A percentile compares a stretch with the other conserved stretches of the same genome.
Evolutionary conservation across 148 eudicot species (phyloP).

Genomic region (Dysphania ambrosioides): DNA sequence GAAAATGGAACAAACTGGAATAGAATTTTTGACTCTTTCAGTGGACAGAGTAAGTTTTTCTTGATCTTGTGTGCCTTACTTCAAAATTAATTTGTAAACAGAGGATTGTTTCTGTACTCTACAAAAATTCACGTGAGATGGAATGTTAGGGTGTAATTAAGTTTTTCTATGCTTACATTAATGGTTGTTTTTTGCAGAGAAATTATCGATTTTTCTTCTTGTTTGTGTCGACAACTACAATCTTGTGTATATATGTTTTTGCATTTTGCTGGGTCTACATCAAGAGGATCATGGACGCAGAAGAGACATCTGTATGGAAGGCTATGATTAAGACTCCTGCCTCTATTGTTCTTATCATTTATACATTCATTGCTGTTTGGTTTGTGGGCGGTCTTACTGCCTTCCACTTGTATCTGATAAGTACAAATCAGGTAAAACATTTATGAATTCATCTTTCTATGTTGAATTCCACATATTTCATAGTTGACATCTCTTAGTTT

Average conservation of each 20-base stretch:
- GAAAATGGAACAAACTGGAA: background rate
- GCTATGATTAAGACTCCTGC: slow-evolving; percentile 96
- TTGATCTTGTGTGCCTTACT: no score
- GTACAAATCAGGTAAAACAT: slow-evolving; percentile 77
- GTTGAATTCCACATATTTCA: background rate
- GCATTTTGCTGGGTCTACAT: slow-evolving; percentile 95
- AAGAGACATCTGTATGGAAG: slow-evolving; percentile 69
- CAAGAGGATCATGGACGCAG: slow-evolving; percentile 64
- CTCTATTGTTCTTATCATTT: slow-evolving; percentile 75
- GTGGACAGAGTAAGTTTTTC: no score
- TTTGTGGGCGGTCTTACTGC: slow-evolving; percentile 98
- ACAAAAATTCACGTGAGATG: background rate
- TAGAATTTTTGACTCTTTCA: no score
- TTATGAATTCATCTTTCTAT: background rate
- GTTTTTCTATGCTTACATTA: background rate
- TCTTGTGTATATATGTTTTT: slow-evolving; percentile 81
- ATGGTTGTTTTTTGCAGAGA: slow-evolving; percentile 46
- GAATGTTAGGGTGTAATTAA: background rate
- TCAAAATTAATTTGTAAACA: no score
- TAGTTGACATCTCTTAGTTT: background rate
- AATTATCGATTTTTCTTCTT: slow-evolving; percentile 97
- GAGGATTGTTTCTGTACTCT: no score
- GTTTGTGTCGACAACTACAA: slow-evolving; percentile 87
- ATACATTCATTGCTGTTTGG: slow-evolving; percentile 93
- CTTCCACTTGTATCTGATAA: slow-evolving; percentile 87